Percentiles rank a stretch among this genome's conserved stretches.
phyloP scores from a whole-genome alignment of 805 yeast genomes.

The Cephaloascus fragrans region DNA sequence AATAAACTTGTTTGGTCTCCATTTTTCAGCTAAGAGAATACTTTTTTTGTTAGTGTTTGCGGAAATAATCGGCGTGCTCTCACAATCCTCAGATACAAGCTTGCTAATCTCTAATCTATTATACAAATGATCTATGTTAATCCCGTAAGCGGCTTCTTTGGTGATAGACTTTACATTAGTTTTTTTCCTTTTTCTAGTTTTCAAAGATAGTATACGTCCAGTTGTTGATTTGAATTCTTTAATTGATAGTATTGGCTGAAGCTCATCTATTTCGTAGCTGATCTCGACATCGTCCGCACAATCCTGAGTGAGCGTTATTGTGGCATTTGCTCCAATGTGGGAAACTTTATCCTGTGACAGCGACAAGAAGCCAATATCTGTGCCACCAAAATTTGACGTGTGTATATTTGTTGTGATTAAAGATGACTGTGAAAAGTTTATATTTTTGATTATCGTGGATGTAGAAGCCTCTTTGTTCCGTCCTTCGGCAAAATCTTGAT shows the following conservation, averaged over 20 bases:
- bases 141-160: not conserved
- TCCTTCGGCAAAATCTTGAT: too few species aligned
- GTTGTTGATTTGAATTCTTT: not conserved
- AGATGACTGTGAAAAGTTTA: too few species aligned
- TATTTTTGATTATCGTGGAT: too few species aligned
- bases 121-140: not conserved
- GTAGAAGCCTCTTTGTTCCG: too few species aligned
- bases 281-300: not conserved
- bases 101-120: not conserved
- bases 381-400: too few species aligned
- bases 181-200: not conserved
- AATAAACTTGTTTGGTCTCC: conserved; percentile 53
- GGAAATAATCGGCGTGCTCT: not conserved
- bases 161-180: not conserved
- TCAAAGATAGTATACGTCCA: not conserved
- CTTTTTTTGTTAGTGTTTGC: not conserved
- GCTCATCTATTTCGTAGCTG: not conserved
- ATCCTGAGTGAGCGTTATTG: too few species aligned
- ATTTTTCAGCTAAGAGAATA: conserved; percentile 51
- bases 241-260: not conserved
- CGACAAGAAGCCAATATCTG: too few species aligned
- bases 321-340: too few species aligned
- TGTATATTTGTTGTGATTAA: too few species aligned
- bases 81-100: not conserved
- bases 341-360: too few species aligned